Percentiles rank a stretch among this genome's conserved stretches.
Evolutionary conservation across 768 basidiomycete genomes (phyloP).

Genomic region (Psilocybe tampanensis): DNA sequence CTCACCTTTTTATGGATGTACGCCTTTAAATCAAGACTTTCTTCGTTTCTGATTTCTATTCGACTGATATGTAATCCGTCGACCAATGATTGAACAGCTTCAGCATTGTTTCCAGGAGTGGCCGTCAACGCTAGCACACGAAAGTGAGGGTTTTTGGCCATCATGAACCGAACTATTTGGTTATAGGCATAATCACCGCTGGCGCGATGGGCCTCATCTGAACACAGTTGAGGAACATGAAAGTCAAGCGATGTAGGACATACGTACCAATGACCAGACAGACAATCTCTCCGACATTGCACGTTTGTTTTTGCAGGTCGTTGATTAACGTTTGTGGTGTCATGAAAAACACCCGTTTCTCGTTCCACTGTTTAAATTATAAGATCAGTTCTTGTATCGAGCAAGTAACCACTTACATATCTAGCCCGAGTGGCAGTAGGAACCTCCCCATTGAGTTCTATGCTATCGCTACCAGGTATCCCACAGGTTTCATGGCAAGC

Average conservation of each 20-base stretch:
- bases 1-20: conserved; percentile 88
- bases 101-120: conserved; percentile 86
- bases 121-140: conserved; percentile 93
- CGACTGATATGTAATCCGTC: conserved; percentile 92
- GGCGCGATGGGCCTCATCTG: conserved; percentile 92
- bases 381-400: not conserved
- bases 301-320: conserved; percentile 72
- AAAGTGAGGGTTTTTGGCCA: conserved; percentile 94
- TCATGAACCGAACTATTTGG: conserved; percentile 84
- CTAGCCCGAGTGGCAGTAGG: conserved; percentile 51
- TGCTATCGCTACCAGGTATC: conserved; percentile 83
- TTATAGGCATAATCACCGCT: conserved; percentile 94
- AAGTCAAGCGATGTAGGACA: not conserved
- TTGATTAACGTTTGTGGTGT: conserved; percentile 95
- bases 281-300: conserved; percentile 80
- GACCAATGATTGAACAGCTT: conserved; percentile 89
- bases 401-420: conserved; percentile 47
- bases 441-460: conserved; percentile 85
- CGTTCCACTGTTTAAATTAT: conserved; percentile 57
- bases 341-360: conserved; percentile 91
- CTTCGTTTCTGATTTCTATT: conserved; percentile 93
- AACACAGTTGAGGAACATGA: not conserved
- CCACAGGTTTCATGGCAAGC: conserved; percentile 94
- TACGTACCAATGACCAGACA: conserved; percentile 82
- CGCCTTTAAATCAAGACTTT: conserved; percentile 80